Percentiles rank a stretch among this genome's conserved stretches.
Evolutionary conservation across 2,329 filamentous ascomycete genomes (phyloP).

Genomic region (Penicillium sp.): DNA sequence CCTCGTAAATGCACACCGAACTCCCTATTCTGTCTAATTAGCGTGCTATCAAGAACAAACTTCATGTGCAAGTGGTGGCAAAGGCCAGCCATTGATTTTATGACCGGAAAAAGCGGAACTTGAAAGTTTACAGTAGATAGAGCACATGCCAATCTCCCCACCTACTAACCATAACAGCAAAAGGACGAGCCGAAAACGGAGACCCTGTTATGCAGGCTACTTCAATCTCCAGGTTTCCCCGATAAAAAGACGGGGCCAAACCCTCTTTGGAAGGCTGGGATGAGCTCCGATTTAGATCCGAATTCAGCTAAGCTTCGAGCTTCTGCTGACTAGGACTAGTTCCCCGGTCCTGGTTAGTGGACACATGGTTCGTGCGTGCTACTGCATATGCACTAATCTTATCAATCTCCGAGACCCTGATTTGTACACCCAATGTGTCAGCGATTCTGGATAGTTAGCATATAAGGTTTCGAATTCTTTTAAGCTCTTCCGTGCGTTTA

Average conservation of each 20-base stretch:
- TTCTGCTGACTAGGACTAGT: conserved; percentile 2
- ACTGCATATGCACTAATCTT: conserved; percentile 1
- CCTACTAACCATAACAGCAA: background rate
- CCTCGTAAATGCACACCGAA: background rate
- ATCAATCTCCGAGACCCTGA: conserved; percentile 1
- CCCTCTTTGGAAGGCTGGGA: background rate
- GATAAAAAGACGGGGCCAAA: background rate
- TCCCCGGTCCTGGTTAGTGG: background rate
- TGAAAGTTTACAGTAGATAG: background rate
- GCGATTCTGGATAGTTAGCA: background rate
- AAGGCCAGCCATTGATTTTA: background rate
- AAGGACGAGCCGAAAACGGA: background rate
- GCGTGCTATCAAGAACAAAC: background rate
- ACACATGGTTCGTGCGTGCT: background rate
- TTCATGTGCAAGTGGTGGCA: background rate
- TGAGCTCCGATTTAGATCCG: conserved; percentile 5
- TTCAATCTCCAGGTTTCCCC: background rate
- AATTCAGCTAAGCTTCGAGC: conserved; percentile 4
- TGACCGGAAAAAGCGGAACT: background rate
- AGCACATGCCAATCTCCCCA: background rate
- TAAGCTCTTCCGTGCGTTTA: background rate
- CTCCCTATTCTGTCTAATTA: background rate
- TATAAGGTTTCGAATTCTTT: background rate
- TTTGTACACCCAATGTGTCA: background rate
- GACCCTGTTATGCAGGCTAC: background rate